phyloP scores from a whole-genome alignment of 352 stramenopile genomes.

The Phytophthora tubulina region DNA sequence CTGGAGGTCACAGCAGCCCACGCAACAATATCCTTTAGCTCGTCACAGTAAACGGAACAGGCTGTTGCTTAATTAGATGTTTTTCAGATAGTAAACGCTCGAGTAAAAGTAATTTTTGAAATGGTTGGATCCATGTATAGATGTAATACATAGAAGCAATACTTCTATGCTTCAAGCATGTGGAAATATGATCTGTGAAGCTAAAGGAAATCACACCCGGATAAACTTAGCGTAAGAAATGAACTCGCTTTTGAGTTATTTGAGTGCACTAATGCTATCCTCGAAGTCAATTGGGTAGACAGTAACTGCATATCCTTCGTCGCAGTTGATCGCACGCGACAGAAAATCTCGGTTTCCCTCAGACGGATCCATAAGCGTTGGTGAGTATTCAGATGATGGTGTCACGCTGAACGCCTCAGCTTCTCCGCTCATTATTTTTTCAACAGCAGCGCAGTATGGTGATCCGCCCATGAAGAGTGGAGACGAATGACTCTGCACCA shows the following conservation, averaged over 20 bases:
- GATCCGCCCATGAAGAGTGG: slow-evolving; percentile 14
- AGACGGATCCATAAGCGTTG: slow-evolving; percentile 21
- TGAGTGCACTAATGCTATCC: slow-evolving; percentile 11
- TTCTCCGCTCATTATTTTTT: slow-evolving; percentile 20
- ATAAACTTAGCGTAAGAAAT: not conserved
- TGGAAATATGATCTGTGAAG: no score
- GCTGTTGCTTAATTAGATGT: no score
- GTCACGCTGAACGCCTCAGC: slow-evolving; percentile 10
- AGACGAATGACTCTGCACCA: slow-evolving; percentile 4
- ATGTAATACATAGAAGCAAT: no score
- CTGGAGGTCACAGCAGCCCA: no score
- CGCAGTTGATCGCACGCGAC: slow-evolving; percentile 9
- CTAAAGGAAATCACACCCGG: not conserved
- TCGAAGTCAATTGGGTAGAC: slow-evolving; percentile 27
- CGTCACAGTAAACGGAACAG: no score
- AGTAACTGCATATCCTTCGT: not conserved
- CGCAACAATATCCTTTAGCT: no score
- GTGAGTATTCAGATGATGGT: slow-evolving; percentile 20
- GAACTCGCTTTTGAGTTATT: not conserved
- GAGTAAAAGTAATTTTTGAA: no score
- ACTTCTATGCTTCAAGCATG: no score
- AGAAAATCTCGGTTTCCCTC: slow-evolving; percentile 19
- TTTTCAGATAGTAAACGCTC: no score
- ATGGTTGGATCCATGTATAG: no score
- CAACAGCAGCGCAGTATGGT: slow-evolving; percentile 19